Percentiles rank a stretch among this genome's conserved stretches.
Evolutionary conservation across 2,329 filamentous ascomycete species (phyloP).

Genomic region (Cladosporium sp.): DNA sequence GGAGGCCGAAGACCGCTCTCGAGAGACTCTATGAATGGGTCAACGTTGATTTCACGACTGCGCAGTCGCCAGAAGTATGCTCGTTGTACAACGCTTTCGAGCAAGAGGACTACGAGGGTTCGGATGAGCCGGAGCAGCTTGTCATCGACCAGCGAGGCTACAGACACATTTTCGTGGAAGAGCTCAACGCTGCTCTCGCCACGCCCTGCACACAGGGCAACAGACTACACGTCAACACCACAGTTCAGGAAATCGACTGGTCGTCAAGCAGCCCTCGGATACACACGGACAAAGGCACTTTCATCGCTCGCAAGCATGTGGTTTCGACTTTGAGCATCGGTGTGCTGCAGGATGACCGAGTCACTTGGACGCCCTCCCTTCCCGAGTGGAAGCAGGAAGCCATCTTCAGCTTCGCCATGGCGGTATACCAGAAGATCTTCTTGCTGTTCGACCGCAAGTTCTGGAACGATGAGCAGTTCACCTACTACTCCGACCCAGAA

Average conservation of each 20-base stretch:
- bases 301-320: slow-evolving; percentile 53
- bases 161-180: slow-evolving; percentile 16
- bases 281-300: slow-evolving; percentile 31
- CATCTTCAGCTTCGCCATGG: slow-evolving; percentile 66
- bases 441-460: slow-evolving; percentile 67
- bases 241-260: slow-evolving; percentile 13
- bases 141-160: slow-evolving; percentile 16
- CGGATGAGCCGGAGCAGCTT: slow-evolving; percentile 9
- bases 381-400: slow-evolving; percentile 65
- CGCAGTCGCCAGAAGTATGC: slow-evolving; percentile 13
- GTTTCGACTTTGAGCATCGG: slow-evolving; percentile 69
- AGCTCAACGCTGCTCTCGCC: slow-evolving; percentile 11
- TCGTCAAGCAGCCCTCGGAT: slow-evolving; percentile 27
- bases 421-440: slow-evolving; percentile 73
- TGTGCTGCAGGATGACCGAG: slow-evolving; percentile 62
- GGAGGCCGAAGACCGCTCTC: slow-evolving; percentile 11
- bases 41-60: slow-evolving; percentile 14
- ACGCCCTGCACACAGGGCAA: not conserved
- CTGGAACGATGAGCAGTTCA: slow-evolving; percentile 59
- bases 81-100: slow-evolving; percentile 15
- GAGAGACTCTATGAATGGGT: slow-evolving; percentile 18
- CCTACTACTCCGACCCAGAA: slow-evolving; percentile 53
- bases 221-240: slow-evolving; percentile 14
- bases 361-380: slow-evolving; percentile 59
- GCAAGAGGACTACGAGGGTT: slow-evolving; percentile 13